Base-by-base conservation (phyloP, 768 basidiomycete species). In the Amanita fuliginea region DNA sequence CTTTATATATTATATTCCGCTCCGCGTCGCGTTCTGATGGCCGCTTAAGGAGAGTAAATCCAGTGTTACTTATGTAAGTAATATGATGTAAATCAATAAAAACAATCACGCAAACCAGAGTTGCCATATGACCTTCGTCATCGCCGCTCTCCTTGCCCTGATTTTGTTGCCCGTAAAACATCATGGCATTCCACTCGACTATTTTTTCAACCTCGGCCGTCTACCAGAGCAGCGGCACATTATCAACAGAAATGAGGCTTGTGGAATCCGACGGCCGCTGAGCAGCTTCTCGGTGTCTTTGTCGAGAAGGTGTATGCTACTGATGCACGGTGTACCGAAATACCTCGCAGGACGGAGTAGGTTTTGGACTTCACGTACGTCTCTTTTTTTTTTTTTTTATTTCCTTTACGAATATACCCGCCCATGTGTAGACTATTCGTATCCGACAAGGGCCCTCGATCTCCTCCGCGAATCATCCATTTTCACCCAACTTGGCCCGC, bases 391-490 rank as follows among this genome's bases (percentile, higher is more conserved):
- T 37, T 13, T n/a, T 14, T 9, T n/a, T n/a, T n/a, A n/a, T n/a
- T n/a, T n/a, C n/a, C n/a, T n/a, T n/a, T n/a, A n/a, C n/a, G n/a
- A n/a, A n/a, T n/a, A n/a, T n/a, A n/a, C n/a, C n/a, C n/a, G n/a
- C n/a, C n/a, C n/a, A n/a, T 22, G 9, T n/a, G 14, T 18, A 55
- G 56, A 22, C 43, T 57, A 9, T 57, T 57, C 33, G 56, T 54
- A 3, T 50, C 51, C 19, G 53, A 48, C 13, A 21, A 52, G n/a
- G 4, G 46, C 54, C 9, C 42, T 55, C 9, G 51, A 47, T 16
- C 48, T 42, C 19, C 37, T 58, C 11, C 55, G 53, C 30, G 51
- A 51, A 34, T 56, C 54, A 1, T 50, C 57, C 24, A 48, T 54
- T 10, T 50, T 49, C 46, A 43, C 49, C 10, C 45, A 39, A 32